phyloP scores from a whole-genome alignment of 2,329 filamentous ascomycete species.

The Zymoseptoria ardabiliae region DNA sequence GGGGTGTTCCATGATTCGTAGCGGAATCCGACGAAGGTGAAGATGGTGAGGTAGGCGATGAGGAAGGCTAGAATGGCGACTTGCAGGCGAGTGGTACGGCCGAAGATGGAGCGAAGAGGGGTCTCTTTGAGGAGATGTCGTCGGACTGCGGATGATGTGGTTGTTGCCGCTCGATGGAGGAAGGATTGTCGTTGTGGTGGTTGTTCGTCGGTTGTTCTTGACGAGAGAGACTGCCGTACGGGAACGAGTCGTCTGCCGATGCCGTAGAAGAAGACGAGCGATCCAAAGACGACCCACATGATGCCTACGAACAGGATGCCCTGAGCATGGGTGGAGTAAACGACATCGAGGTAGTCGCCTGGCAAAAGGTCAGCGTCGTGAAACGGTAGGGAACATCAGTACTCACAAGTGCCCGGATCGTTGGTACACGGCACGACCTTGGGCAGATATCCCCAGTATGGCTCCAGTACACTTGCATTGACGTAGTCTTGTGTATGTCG shows the following conservation, averaged over 20 bases:
- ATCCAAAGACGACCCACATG: conserved; percentile 47
- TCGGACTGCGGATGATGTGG: conserved; percentile 24
- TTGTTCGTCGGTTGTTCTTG: background rate
- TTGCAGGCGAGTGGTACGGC: conserved; percentile 60
- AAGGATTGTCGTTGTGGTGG: background rate
- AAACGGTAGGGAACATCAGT: conserved; percentile 21
- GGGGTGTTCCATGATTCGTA: conserved; percentile 65
- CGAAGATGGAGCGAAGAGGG: conserved; percentile 48
- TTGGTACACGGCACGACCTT: conserved; percentile 50
- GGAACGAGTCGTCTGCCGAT: conserved; percentile 17
- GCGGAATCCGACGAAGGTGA: conserved; percentile 40
- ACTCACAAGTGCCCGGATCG: conserved; percentile 50
- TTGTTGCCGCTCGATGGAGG: background rate
- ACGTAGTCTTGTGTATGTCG: conserved; percentile 21
- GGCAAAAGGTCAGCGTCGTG: background rate
- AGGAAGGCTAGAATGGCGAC: conserved; percentile 54
- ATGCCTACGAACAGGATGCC: conserved; percentile 50
- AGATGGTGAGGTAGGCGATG: conserved; percentile 56
- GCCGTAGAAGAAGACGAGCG: conserved; percentile 29
- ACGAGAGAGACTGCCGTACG: background rate
- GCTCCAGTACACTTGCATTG: conserved; percentile 11
- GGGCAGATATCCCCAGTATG: conserved; percentile 50
- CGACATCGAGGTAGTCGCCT: conserved; percentile 36
- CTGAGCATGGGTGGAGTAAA: conserved; percentile 47
- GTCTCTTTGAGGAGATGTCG: conserved; percentile 55